Evolutionary conservation across 192 early-diverging fungal species (phyloP).

Genomic region (Coemansia sp.): DNA sequence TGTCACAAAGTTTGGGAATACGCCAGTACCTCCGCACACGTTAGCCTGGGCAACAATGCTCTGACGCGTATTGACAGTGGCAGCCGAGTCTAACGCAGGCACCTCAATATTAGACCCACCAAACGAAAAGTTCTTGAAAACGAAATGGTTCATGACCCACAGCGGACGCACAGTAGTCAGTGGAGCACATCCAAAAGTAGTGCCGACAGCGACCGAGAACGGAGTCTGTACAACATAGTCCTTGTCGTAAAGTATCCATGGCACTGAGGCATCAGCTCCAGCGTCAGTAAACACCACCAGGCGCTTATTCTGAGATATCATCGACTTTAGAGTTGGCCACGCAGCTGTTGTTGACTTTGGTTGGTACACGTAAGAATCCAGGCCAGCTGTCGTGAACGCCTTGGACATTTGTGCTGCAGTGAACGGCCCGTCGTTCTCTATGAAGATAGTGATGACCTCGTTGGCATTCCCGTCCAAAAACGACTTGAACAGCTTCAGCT

Average conservation of each 20-base stretch:
- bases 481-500: slow-evolving; percentile 60
- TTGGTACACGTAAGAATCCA: slow-evolving; percentile 58
- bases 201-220: slow-evolving; percentile 59
- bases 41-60: slow-evolving; percentile 64
- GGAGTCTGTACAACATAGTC: slow-evolving; percentile 75
- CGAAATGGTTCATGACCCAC: slow-evolving; percentile 79
- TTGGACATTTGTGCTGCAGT: slow-evolving; percentile 55
- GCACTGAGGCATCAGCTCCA: slow-evolving; percentile 60
- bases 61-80: slow-evolving; percentile 58
- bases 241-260: slow-evolving; percentile 72
- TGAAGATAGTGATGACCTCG: slow-evolving; percentile 79
- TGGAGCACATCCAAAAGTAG: slow-evolving; percentile 59
- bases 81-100: slow-evolving; percentile 60
- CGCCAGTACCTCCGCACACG: slow-evolving; percentile 47
- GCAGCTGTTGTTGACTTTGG: slow-evolving; percentile 38
- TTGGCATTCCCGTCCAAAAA: slow-evolving; percentile 70
- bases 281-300: slow-evolving; percentile 67
- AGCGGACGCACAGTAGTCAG: slow-evolving; percentile 50
- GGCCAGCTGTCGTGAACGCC: slow-evolving; percentile 58
- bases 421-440: slow-evolving; percentile 67
- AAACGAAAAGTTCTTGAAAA: slow-evolving; percentile 56
- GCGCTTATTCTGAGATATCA: slow-evolving; percentile 69
- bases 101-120: slow-evolving; percentile 45
- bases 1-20: slow-evolving; percentile 70
- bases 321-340: slow-evolving; percentile 73